Evolutionary conservation across 148 eudicot genomes (phyloP).

Genomic region (Fagopyrum homotropicum): DNA sequence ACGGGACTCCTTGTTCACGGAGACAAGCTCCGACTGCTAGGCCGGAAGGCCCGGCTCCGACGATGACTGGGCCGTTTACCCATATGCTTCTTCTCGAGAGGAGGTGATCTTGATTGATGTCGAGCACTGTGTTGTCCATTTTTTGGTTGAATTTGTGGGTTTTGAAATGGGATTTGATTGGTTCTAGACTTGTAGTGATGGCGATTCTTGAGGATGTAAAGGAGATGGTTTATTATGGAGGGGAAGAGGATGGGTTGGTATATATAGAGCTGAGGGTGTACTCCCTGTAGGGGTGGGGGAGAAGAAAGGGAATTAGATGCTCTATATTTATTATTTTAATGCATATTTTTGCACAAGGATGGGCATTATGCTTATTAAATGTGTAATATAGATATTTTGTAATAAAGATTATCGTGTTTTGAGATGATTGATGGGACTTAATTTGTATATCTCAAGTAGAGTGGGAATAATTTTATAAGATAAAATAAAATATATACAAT

Average conservation of each 20-base stretch:
- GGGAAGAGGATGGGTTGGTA: not conserved
- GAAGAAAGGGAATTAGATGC: too few relatives aligned
- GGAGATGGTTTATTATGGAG: not conserved
- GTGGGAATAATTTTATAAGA: too few relatives aligned
- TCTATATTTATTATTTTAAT: too few relatives aligned
- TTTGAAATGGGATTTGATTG: constrained; percentile 6
- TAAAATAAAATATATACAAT: too few relatives aligned
- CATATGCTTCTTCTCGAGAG: constrained; percentile 10
- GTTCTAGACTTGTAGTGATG: too few relatives aligned
- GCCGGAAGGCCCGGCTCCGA: constrained; percentile 29
- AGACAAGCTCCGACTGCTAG: constrained; percentile 26
- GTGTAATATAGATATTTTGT: too few relatives aligned
- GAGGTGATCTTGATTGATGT: not conserved
- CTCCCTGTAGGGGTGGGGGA: not conserved
- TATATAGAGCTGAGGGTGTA: not conserved
- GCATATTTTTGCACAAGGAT: too few relatives aligned
- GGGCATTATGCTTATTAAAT: too few relatives aligned
- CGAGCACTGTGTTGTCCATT: not conserved
- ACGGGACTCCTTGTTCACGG: constrained; percentile 21
- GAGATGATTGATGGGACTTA: too few relatives aligned
- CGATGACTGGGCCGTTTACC: constrained; percentile 29
- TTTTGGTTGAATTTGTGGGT: not conserved
- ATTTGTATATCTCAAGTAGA: too few relatives aligned
- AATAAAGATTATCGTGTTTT: too few relatives aligned
- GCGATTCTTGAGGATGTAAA: too few relatives aligned